Conservation (phyloP, 495 filamentous ascomycete genomes). For the Mycothermus thermophilus region DNA sequence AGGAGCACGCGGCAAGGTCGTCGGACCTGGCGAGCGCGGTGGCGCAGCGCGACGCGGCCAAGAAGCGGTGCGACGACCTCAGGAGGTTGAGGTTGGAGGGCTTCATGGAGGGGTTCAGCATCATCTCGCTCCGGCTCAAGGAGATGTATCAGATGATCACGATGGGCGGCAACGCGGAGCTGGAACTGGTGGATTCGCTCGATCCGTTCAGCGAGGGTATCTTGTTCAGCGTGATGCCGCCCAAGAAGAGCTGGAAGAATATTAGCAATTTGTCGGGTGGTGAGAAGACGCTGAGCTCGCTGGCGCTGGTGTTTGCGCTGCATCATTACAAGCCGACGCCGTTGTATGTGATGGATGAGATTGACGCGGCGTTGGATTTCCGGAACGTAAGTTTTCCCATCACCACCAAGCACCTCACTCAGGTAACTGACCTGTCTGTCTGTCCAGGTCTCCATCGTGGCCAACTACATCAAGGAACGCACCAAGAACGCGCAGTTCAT, state of each 20-base stretch:
- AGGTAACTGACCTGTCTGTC: too few species aligned
- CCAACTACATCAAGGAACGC: slow-evolving; percentile 94
- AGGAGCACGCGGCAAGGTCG: slow-evolving; percentile 71
- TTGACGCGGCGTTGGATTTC: slow-evolving; percentile 96
- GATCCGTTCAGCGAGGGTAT: slow-evolving; percentile 97
- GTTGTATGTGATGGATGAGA: slow-evolving; percentile 98
- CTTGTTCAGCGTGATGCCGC: slow-evolving; percentile 93
- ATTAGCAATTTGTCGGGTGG: slow-evolving; percentile 89
- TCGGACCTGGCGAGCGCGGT: slow-evolving; percentile 68
- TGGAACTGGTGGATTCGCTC: slow-evolving; percentile 87
- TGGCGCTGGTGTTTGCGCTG: slow-evolving; percentile 91
- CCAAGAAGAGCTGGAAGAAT: slow-evolving; percentile 99
- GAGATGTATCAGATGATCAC: slow-evolving; percentile 99
- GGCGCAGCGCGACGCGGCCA: slow-evolving; percentile 63
- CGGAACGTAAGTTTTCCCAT: slow-evolving; percentile 56
- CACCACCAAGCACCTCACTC: too few species aligned
- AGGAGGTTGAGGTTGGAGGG: slow-evolving; percentile 80
- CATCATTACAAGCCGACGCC: slow-evolving; percentile 98
- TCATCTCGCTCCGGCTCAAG: slow-evolving; percentile 88
- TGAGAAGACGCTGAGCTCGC: slow-evolving; percentile 88
- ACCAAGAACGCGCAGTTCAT: slow-evolving; percentile 99
- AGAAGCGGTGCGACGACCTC: slow-evolving; percentile 80
- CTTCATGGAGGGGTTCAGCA: slow-evolving; percentile 96
- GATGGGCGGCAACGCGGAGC: slow-evolving; percentile 96
- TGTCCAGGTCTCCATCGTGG: slow-evolving; percentile 96